Conservation (phyloP, 345 rosid genomes). For the Lepidium didymum region DNA sequence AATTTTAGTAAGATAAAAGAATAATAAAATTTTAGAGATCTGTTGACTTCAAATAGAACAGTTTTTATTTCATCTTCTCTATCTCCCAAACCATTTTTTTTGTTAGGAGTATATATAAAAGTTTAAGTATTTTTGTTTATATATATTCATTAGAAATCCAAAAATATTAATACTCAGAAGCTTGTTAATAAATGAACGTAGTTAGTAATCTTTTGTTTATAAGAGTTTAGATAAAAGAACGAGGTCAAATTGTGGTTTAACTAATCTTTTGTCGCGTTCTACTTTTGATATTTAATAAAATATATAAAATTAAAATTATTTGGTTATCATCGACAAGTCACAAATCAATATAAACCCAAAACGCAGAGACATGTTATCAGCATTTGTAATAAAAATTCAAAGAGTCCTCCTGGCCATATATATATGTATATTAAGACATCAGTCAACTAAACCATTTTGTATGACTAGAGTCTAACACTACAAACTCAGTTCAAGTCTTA, state of each 20-base stretch:
- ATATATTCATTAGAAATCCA: background rate
- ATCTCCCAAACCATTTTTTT: background rate
- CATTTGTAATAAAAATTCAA: background rate
- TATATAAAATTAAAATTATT: background rate
- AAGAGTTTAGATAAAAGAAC: background rate
- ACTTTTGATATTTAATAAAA: background rate
- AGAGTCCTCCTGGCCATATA: background rate
- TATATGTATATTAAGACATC: background rate
- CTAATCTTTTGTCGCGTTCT: slow-evolving; percentile 21
- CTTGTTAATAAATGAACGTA: background rate
- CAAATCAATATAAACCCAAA: background rate
- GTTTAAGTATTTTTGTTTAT: no score
- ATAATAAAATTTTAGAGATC: background rate
- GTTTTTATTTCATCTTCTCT: background rate
- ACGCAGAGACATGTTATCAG: slow-evolving; percentile 4
- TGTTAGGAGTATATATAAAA: no score
- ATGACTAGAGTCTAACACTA: background rate
- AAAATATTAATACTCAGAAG: background rate
- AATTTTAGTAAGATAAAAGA: background rate
- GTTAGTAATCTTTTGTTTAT: background rate
- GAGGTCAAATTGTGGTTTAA: slow-evolving; percentile 18
- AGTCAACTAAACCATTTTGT: slow-evolving; percentile 10
- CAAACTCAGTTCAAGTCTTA: background rate
- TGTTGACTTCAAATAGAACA: background rate
- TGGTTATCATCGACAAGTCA: background rate